Conservation (phyloP, 202 grass and related monocot genomes). For the Cymbopogon flexuosus region DNA sequence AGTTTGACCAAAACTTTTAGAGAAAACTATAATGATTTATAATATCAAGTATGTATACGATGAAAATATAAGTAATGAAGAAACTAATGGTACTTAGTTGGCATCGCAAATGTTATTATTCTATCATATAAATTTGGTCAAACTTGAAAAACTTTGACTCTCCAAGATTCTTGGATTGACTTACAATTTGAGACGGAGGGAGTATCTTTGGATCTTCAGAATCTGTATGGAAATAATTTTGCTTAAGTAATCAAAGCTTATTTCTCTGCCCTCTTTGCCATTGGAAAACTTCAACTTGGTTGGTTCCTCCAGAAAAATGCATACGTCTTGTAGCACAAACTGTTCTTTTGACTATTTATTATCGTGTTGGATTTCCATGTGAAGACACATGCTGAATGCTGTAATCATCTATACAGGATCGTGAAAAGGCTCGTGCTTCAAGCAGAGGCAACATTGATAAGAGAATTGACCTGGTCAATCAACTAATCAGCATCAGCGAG, state of each 20-base stretch:
- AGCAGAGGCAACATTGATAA: background rate
- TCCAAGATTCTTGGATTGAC: no score
- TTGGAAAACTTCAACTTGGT: background rate
- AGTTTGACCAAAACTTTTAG: no score
- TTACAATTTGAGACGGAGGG: no score
- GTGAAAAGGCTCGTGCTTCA: background rate
- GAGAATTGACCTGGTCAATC: constrained; percentile 41
- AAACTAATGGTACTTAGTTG: no score
- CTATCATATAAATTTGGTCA: no score
- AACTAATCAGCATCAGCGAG: constrained; percentile 54
- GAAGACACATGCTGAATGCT: background rate
- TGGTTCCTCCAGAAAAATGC: background rate
- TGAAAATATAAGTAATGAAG: no score
- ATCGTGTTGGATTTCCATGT: background rate
- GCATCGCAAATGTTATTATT: no score
- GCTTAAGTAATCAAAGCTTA: background rate
- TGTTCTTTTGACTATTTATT: background rate
- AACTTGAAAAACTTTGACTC: no score
- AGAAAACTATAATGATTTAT: no score
- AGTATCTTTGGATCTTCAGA: no score
- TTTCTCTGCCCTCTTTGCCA: background rate
- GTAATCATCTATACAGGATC: constrained; percentile 12
- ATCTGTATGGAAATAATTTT: background rate
- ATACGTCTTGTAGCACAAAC: background rate
- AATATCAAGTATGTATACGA: no score